Evolutionary conservation across 352 stramenopile genomes (phyloP).

Genomic region (Albugo laibachii): DNA sequence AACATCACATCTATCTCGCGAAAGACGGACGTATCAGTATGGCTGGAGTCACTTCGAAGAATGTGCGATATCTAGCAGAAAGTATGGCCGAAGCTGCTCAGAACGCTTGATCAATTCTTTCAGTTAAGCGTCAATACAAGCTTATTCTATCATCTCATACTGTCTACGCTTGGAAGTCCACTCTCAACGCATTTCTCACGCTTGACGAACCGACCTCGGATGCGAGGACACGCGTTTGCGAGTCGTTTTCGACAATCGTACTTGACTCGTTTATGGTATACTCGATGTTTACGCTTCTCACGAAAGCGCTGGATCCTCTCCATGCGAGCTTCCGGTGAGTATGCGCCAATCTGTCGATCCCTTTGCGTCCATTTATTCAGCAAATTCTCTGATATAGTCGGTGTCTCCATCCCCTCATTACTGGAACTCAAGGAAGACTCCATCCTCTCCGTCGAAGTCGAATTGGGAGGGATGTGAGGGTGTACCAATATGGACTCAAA

Average conservation of each 20-base stretch:
- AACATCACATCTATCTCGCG: conserved; percentile 97
- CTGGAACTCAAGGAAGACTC: too few species aligned
- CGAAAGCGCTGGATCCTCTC: conserved; percentile 42
- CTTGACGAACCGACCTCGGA: conserved; percentile 49
- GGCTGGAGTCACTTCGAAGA: conserved; percentile 91
- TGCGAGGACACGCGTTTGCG: conserved; percentile 36
- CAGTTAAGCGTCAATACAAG: neutral
- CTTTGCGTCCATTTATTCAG: too few species aligned
- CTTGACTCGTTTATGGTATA: conserved; percentile 53
- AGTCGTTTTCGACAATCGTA: conserved; percentile 51
- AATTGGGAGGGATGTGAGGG: too few species aligned
- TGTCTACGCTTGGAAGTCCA: too few species aligned
- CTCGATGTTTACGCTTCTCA: conserved; percentile 47
- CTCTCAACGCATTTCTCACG: neutral
- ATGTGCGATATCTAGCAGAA: conserved; percentile 92
- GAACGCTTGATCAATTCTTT: conserved; percentile 30
- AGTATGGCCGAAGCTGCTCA: conserved; percentile 87
- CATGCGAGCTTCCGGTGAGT: conserved; percentile 24
- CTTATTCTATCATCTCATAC: neutral
- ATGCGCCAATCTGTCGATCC: conserved; percentile 33
- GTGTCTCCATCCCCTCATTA: too few species aligned
- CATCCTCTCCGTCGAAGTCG: too few species aligned
- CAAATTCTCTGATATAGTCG: too few species aligned
- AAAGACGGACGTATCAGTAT: conserved; percentile 96
- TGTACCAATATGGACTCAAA: too few species aligned